Conservation (phyloP, 139 green algal species). For the Gonium pectorale region DNA sequence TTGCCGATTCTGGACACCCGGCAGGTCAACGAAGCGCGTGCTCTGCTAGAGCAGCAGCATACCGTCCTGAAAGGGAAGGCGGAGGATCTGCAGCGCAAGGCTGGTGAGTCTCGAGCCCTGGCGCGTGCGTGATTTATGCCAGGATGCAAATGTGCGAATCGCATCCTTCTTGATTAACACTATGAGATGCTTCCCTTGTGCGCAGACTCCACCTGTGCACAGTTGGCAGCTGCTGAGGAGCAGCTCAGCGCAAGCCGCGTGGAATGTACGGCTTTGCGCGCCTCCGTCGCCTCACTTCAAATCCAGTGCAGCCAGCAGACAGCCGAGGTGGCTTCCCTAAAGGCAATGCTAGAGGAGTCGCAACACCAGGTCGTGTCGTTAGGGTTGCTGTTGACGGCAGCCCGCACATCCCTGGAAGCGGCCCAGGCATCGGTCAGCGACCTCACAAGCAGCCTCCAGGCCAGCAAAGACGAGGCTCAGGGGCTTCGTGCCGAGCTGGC, state of each 20-base stretch:
- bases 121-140: too few relatives aligned
- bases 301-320: background rate
- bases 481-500: background rate
- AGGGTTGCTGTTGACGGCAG: background rate
- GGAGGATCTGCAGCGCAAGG: background rate
- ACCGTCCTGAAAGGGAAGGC: background rate
- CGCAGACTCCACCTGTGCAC: background rate
- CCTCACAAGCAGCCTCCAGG: background rate
- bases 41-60: background rate
- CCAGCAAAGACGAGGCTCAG: background rate
- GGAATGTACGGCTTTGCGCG: background rate
- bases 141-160: too few relatives aligned
- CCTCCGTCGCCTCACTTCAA: background rate
- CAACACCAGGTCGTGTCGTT: background rate
- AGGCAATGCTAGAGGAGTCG: background rate
- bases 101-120: too few relatives aligned
- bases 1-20: background rate
- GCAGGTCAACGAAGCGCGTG: background rate
- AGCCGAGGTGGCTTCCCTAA: background rate
- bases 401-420: background rate
- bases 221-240: background rate
- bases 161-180: too few relatives aligned
- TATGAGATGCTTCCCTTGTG: too few relatives aligned
- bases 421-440: background rate
- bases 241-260: background rate